Conservation (phyloP, 768 basidiomycete species). For the Podaxis sp. region DNA sequence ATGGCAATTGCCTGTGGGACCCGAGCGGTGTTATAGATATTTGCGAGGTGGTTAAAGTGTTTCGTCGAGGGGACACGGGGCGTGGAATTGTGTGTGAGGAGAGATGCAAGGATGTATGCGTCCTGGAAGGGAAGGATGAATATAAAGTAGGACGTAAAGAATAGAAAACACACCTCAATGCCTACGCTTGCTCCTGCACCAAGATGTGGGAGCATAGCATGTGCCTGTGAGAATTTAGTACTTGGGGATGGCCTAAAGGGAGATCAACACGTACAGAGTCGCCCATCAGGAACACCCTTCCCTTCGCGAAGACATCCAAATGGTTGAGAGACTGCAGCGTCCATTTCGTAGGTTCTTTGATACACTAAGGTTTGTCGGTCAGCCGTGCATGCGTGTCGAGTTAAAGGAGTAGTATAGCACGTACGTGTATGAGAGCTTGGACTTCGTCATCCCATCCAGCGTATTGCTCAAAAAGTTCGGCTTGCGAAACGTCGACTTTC, state of each 20-base stretch:
- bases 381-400: background rate
- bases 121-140: conserved; percentile 34
- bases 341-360: conserved; percentile 22
- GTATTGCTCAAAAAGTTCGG: conserved; percentile 17
- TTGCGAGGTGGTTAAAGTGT: conserved; percentile 18
- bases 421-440: conserved; percentile 17
- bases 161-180: conserved; percentile 34
- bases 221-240: conserved; percentile 27
- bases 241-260: background rate
- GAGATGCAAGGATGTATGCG: conserved; percentile 36
- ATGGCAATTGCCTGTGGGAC: conserved; percentile 27
- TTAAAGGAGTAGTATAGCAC: background rate
- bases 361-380: conserved; percentile 16
- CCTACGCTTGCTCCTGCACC: conserved; percentile 51
- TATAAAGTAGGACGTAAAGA: conserved; percentile 25
- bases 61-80: conserved; percentile 20
- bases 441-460: conserved; percentile 18
- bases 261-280: conserved; percentile 22
- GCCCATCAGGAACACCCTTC: conserved; percentile 23
- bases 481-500: conserved; percentile 16
- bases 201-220: conserved; percentile 48
- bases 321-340: conserved; percentile 21
- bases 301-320: conserved; percentile 19
- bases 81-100: conserved; percentile 37
- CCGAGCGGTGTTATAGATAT: conserved; percentile 28